Conservation (phyloP, 2,329 filamentous ascomycete species). For the Trichoderma sp. region DNA sequence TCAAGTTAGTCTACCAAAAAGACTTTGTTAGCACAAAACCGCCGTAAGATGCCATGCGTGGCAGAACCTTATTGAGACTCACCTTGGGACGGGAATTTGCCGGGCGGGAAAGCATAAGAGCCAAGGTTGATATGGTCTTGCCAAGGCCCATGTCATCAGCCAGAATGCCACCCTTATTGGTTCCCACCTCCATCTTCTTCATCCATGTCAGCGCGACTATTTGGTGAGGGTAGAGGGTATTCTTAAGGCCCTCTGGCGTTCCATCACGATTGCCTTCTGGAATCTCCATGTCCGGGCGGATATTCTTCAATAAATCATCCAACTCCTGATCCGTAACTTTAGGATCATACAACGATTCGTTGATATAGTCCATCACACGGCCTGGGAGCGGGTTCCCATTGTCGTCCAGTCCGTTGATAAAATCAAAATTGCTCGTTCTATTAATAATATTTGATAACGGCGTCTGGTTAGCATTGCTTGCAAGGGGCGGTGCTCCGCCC, state of each 20-base stretch:
- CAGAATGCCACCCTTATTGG: constrained; percentile 83
- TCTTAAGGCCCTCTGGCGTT: constrained; percentile 69
- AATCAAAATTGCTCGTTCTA: constrained; percentile 43
- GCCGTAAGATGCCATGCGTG: too few relatives aligned
- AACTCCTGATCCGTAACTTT: constrained; percentile 62
- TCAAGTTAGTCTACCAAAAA: constrained; percentile 68
- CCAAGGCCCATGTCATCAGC: constrained; percentile 94
- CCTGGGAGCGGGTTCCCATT: constrained; percentile 42
- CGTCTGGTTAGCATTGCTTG: constrained; percentile 9
- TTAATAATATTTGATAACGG: constrained; percentile 41
- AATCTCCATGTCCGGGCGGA: constrained; percentile 69
- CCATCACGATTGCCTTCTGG: constrained; percentile 63
- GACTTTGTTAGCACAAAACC: neutral
- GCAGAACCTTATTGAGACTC: constrained; percentile 2
- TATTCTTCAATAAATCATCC: constrained; percentile 69
- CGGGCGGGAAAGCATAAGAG: constrained; percentile 71
- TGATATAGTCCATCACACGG: constrained; percentile 38
- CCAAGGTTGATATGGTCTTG: constrained; percentile 83
- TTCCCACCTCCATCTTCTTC: constrained; percentile 72
- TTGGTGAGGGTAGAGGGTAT: constrained; percentile 77
- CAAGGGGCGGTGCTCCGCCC: neutral
- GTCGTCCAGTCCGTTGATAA: constrained; percentile 38
- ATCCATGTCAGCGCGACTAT: constrained; percentile 83
- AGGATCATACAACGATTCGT: constrained; percentile 43
- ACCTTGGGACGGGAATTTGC: constrained; percentile 49